phyloP scores from a whole-genome alignment of 371 early-diverging fungal species.

The Gilbertella persicaria region DNA sequence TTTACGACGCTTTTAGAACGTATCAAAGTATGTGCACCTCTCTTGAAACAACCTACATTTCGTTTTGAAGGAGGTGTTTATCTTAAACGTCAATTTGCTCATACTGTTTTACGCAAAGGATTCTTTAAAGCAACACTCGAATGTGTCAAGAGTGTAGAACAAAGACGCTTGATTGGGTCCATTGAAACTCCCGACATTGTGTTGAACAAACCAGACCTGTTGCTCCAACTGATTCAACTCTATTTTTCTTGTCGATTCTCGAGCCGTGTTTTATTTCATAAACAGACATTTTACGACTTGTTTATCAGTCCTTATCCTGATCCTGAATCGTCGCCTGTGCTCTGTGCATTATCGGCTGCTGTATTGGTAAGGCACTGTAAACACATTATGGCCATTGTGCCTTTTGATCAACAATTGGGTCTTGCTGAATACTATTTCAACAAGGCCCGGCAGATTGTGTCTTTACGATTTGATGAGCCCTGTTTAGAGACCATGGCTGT shows the following conservation, averaged over 20 bases:
- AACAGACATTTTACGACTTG: conserved; percentile 32
- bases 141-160: conserved; percentile 10
- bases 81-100: conserved; percentile 6
- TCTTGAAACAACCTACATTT: conserved; percentile 16
- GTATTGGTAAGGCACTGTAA: conserved; percentile 38
- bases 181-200: too few relatives aligned
- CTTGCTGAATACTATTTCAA: conserved; percentile 26
- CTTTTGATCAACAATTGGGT: conserved; percentile 24
- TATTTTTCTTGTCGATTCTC: conserved; percentile 42
- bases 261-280: conserved; percentile 30
- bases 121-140: conserved; percentile 3
- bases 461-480: conserved; percentile 33
- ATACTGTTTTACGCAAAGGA: conserved; percentile 12
- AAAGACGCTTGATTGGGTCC: too few relatives aligned
- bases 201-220: conserved; percentile 5
- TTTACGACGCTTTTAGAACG: conserved; percentile 14
- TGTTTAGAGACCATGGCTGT: conserved; percentile 32
- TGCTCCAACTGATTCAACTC: conserved; percentile 23
- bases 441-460: conserved; percentile 21
- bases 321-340: conserved; percentile 32
- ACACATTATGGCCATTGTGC: conserved; percentile 20
- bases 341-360: conserved; percentile 36
- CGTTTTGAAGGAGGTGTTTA: conserved; percentile 13
- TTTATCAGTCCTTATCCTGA: conserved; percentile 28
- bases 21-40: conserved; percentile 2